Conservation (phyloP, 2,329 filamentous ascomycete species). For the Aspergillus costaricaensis region DNA sequence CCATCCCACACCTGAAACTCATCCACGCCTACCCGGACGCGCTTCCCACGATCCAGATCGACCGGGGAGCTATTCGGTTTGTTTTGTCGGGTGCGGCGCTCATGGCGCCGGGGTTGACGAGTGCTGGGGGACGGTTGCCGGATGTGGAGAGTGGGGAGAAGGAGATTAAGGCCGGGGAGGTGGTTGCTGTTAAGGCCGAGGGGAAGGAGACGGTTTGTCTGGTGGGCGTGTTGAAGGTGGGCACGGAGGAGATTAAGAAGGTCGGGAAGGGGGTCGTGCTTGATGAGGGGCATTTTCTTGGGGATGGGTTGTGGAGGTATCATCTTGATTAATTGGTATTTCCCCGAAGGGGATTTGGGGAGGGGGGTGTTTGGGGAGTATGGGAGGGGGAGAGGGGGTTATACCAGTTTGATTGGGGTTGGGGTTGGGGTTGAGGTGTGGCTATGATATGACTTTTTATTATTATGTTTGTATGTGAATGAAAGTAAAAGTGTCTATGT, state of each 20-base stretch:
- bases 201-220: constrained; percentile 91
- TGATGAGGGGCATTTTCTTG: constrained; percentile 89
- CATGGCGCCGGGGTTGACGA: constrained; percentile 94
- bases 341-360: no score
- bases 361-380: background rate
- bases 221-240: constrained; percentile 78
- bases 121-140: constrained; percentile 76
- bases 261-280: constrained; percentile 94
- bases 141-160: constrained; percentile 64
- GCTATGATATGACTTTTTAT: no score
- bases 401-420: background rate
- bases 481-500: no score
- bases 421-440: background rate
- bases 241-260: constrained; percentile 88
- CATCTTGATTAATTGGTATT: constrained; percentile 51
- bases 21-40: constrained; percentile 86
- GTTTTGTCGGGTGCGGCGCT: constrained; percentile 90
- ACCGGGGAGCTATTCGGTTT: constrained; percentile 94
- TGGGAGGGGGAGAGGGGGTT: no score
- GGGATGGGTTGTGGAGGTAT: constrained; percentile 89
- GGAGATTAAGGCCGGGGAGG: constrained; percentile 62
- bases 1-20: constrained; percentile 85
- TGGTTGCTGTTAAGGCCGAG: constrained; percentile 88
- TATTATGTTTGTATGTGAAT: background rate
- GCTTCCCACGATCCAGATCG: constrained; percentile 84